Conservation (phyloP, 345 rosid species). For the Corchorus capsularis region DNA sequence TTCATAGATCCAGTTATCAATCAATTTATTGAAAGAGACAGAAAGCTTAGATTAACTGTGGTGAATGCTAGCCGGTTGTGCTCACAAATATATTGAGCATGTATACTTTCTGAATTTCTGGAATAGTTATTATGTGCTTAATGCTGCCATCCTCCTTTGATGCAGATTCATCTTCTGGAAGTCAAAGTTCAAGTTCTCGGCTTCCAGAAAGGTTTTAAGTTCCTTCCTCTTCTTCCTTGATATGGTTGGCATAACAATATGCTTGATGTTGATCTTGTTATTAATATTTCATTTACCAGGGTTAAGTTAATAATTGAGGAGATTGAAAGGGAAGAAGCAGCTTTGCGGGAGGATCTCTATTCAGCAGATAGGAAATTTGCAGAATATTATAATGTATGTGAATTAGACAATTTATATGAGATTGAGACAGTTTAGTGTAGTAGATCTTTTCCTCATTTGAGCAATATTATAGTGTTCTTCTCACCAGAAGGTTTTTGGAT, state of each 20-base stretch:
- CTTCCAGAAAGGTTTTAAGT: slow-evolving; percentile 91
- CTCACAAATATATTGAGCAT: neutral
- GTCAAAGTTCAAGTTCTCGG: slow-evolving; percentile 71
- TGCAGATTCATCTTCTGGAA: slow-evolving; percentile 74
- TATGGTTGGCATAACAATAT: neutral
- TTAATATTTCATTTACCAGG: slow-evolving; percentile 42
- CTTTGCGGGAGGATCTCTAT: slow-evolving; percentile 89
- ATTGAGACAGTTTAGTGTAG: neutral
- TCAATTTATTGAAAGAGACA: neutral
- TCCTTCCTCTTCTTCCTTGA: slow-evolving; percentile 18
- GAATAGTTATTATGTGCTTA: neutral
- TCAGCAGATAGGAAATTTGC: slow-evolving; percentile 92
- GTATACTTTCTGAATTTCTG: neutral
- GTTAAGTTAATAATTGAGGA: slow-evolving; percentile 92
- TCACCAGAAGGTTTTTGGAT: neutral
- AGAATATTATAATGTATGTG: slow-evolving; percentile 85
- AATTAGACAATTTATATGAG: slow-evolving; percentile 12
- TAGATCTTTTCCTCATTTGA: neutral
- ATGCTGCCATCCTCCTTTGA: neutral
- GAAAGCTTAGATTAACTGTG: neutral
- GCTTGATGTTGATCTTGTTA: slow-evolving; percentile 11
- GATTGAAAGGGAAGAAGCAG: slow-evolving; percentile 92
- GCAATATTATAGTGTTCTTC: slow-evolving; percentile 1
- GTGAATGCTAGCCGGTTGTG: too few relatives aligned
- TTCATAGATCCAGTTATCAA: slow-evolving; percentile 2